Evolutionary conservation across 140 eudicot species (phyloP).

Genomic region (Stevia rebaudiana): DNA sequence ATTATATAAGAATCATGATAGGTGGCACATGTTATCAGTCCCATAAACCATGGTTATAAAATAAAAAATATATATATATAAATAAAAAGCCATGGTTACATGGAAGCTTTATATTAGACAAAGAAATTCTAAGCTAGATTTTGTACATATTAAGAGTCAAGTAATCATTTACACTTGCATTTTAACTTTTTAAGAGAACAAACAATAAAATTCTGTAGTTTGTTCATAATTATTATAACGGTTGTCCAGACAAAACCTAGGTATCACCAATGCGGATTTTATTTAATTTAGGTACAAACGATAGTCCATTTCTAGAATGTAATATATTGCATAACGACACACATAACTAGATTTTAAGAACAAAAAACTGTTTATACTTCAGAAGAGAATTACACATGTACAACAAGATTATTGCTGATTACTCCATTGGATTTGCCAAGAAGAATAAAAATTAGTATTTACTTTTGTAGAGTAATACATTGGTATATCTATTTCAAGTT

Average conservation of each 20-base stretch:
- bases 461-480: not conserved
- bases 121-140: not conserved
- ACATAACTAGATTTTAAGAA: not conserved
- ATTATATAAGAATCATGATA: constrained; percentile 7
- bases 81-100: constrained; percentile 3
- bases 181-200: not conserved
- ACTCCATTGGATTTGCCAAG: constrained; percentile 1
- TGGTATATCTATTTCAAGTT: not conserved
- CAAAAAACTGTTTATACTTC: not conserved
- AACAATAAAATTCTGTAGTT: not conserved
- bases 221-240: not conserved
- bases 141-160: not conserved
- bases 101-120: not conserved
- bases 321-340: not conserved
- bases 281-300: not conserved
- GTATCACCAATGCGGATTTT: not conserved
- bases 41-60: constrained; percentile 7
- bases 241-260: not conserved
- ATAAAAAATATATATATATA: no score
- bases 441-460: not conserved
- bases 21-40: constrained; percentile 6
- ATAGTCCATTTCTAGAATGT: not conserved
- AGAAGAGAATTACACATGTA: not conserved
- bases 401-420: not conserved
- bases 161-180: not conserved